Evolutionary conservation across 768 basidiomycete species (phyloP), one percentile per base, ranked within the genome.

Genomic region (Hydnomerulius pinastri): DNA sequence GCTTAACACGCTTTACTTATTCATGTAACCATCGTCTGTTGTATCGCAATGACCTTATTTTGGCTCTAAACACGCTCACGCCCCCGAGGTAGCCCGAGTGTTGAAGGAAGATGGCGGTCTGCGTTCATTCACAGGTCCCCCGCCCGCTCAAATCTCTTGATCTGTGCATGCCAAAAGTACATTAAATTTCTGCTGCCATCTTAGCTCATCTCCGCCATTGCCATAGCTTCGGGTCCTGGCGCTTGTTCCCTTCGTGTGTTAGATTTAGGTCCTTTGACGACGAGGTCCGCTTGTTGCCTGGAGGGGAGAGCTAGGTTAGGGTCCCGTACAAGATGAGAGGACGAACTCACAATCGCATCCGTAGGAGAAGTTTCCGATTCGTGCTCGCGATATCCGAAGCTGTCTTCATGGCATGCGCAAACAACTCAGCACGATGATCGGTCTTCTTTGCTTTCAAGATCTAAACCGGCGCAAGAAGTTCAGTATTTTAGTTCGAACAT

Each of bases 221-320:
- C 32, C 20, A 51, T 51, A 9, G 61, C 53, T 12, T 66, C 64
- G 4, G 59, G 48, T 13, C 30, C 51, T 17, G 43, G 47, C 12
- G 50, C 33, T 29, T 64, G 62, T 2, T 69, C 66, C 12, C 66
- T 54, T 39, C 62, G 58, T 41, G 39, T 4, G 23, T 35, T 28
- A 32, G 54, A 71, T 57, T 86, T 86, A 1, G 84, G 82, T 12
- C 78, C 68, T 61, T 82, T 90, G 49, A 92, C 81, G 15, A 87
- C 70, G 13, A 92, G 72, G 29, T 92, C 91, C 8, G 87, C 85
- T 73, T 92, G 89, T 73, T 91, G 85, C 49, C 91, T 92, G 33
- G 46, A 43, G 6, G 23, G 24, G 37, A 23, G 20, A 25, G 41
- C 30, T 47, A 21, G 41, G 20, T 35, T 17, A 37, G 36, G n/a